phyloP scores from a whole-genome alignment of 768 basidiomycete species.

The Dentipellis sp. region DNA sequence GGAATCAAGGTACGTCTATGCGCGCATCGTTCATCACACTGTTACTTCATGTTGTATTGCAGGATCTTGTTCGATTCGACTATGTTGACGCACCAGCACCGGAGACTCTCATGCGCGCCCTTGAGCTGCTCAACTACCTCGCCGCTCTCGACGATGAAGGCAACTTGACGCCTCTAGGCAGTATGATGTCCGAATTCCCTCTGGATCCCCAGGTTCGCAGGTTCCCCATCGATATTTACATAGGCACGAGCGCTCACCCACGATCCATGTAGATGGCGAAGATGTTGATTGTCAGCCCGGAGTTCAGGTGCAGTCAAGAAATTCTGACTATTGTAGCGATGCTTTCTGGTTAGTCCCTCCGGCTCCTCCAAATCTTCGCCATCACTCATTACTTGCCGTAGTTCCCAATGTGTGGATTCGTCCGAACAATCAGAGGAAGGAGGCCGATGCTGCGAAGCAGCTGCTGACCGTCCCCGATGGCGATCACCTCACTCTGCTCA shows the following conservation, averaged over 20 bases:
- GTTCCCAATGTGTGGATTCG: slow-evolving; percentile 95
- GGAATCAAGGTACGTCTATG: slow-evolving; percentile 66
- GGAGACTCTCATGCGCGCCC: slow-evolving; percentile 93
- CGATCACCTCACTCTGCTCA: slow-evolving; percentile 92
- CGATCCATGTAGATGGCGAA: slow-evolving; percentile 59
- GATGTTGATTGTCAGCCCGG: slow-evolving; percentile 88
- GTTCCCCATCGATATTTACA: too few species aligned
- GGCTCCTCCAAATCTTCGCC: not conserved
- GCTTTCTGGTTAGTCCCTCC: slow-evolving; percentile 64
- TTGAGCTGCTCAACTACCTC: slow-evolving; percentile 89
- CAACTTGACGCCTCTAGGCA: slow-evolving; percentile 76
- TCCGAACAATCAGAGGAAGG: slow-evolving; percentile 78
- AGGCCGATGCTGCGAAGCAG: slow-evolving; percentile 90
- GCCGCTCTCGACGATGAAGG: slow-evolving; percentile 93
- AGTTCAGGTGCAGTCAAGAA: slow-evolving; percentile 95
- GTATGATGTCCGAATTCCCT: slow-evolving; percentile 96
- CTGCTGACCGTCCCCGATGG: slow-evolving; percentile 85
- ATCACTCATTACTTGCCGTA: slow-evolving; percentile 16
- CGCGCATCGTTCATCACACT: not conserved
- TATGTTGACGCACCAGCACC: slow-evolving; percentile 92
- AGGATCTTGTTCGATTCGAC: slow-evolving; percentile 83
- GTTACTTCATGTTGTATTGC: not conserved
- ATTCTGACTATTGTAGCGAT: slow-evolving; percentile 93
- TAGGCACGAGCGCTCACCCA: not conserved
- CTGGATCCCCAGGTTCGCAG: slow-evolving; percentile 82